phyloP scores from a whole-genome alignment of 257 asterid species.

The Mitragyna speciosa region DNA sequence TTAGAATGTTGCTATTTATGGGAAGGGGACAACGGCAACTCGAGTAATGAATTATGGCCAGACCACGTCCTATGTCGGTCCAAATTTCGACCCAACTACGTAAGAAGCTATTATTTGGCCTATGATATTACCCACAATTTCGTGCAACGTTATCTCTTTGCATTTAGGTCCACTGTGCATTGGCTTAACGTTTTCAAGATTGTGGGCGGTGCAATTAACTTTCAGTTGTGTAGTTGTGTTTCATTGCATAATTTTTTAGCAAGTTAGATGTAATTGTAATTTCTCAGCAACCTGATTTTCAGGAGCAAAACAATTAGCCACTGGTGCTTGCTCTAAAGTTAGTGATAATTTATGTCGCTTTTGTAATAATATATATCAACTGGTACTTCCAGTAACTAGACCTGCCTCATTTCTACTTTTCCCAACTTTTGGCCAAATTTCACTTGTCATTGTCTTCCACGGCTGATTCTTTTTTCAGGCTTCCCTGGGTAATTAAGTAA shows the following conservation, averaged over 20 bases:
- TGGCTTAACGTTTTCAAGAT: neutral
- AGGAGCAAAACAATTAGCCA: too few species aligned
- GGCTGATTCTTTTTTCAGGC: too few species aligned
- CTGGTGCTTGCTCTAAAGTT: too few species aligned
- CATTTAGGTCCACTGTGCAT: neutral
- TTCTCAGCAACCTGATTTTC: too few species aligned
- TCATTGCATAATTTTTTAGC: too few species aligned
- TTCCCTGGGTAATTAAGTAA: neutral
- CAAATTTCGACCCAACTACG: neutral
- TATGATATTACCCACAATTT: neutral
- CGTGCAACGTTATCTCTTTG: neutral
- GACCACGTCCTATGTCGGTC: neutral
- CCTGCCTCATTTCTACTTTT: too few species aligned
- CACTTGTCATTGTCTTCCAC: neutral
- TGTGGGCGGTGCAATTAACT: neutral
- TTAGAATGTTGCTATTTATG: neutral
- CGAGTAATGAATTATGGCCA: neutral
- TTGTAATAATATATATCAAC: too few species aligned
- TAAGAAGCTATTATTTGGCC: neutral
- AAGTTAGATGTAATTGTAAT: too few species aligned
- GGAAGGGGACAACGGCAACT: neutral
- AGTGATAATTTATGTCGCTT: too few species aligned
- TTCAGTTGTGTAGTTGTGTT: neutral
- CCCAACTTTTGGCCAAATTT: neutral
- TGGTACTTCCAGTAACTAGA: too few species aligned